Conservation (phyloP, 2,329 filamentous ascomycete genomes). For the Hirsutella rhossiliensis region DNA sequence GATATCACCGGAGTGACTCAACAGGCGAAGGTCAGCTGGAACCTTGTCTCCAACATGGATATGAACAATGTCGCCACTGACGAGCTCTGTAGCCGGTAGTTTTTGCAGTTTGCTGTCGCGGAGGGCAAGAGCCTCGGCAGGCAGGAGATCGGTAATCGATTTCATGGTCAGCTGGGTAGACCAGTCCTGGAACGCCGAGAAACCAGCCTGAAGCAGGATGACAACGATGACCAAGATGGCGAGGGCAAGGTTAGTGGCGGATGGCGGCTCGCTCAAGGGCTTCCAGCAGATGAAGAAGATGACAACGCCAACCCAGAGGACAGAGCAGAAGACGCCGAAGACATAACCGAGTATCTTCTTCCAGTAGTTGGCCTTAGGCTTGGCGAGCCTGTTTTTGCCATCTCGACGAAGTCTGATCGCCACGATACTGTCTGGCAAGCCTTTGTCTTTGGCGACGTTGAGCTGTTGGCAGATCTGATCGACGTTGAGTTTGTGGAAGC, state of each 20-base stretch:
- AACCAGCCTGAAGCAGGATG: slow-evolving; percentile 31
- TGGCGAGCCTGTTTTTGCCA: slow-evolving; percentile 28
- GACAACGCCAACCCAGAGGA: slow-evolving; percentile 33
- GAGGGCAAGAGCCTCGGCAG: slow-evolving; percentile 28
- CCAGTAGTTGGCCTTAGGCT: slow-evolving; percentile 28
- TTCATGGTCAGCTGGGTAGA: slow-evolving; percentile 33
- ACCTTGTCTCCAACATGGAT: slow-evolving; percentile 34
- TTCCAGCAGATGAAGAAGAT: slow-evolving; percentile 36
- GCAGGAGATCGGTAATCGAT: slow-evolving; percentile 31
- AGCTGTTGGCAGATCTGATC: slow-evolving; percentile 26
- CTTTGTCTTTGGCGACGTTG: slow-evolving; percentile 20
- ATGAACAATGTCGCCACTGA: slow-evolving; percentile 33
- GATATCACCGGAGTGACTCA: slow-evolving; percentile 27
- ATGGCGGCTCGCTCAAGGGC: slow-evolving; percentile 31
- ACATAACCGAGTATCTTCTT: slow-evolving; percentile 28
- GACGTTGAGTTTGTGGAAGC: slow-evolving; percentile 22
- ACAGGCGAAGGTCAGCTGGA: slow-evolving; percentile 32
- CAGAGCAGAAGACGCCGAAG: slow-evolving; percentile 34
- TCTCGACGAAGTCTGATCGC: slow-evolving; percentile 23
- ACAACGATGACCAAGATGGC: slow-evolving; percentile 34
- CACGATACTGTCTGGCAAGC: slow-evolving; percentile 21
- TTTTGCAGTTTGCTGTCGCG: slow-evolving; percentile 29
- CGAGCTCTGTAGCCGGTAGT: slow-evolving; percentile 28
- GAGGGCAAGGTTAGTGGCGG: slow-evolving; percentile 29
- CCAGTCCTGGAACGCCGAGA: slow-evolving; percentile 35